Conservation (phyloP, 768 basidiomycete species). For the Auricularia auricula-judae region DNA sequence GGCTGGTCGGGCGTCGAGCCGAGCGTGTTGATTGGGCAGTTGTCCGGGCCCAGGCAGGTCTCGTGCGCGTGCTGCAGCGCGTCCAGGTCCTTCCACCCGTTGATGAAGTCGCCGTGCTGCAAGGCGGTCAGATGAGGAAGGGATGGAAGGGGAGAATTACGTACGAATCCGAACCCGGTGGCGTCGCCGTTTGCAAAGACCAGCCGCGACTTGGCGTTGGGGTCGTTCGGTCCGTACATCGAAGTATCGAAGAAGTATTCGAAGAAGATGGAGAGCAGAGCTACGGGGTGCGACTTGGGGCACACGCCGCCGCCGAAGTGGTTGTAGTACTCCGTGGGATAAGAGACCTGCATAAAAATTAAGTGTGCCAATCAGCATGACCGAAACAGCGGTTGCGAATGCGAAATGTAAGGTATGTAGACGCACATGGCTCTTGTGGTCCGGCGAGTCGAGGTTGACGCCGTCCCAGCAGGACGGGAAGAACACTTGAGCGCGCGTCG, state of each 20-base stretch:
- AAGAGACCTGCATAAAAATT: slow-evolving; percentile 7
- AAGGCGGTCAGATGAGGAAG: too few relatives aligned
- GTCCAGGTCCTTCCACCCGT: slow-evolving; percentile 19
- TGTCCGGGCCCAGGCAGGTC: background rate
- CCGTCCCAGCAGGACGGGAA: slow-evolving; percentile 16
- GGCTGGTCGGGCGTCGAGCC: background rate
- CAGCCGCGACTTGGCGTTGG: background rate
- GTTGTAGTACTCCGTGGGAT: slow-evolving; percentile 3
- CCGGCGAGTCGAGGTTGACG: slow-evolving; percentile 12
- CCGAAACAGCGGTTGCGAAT: too few relatives aligned
- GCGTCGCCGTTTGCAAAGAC: background rate
- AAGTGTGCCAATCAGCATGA: background rate
- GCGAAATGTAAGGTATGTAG: background rate
- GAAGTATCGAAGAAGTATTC: background rate
- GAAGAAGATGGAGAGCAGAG: background rate
- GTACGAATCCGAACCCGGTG: background rate
- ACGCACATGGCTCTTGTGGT: slow-evolving; percentile 13
- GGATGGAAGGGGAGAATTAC: too few relatives aligned
- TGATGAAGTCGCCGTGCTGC: slow-evolving; percentile 13
- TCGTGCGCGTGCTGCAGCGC: slow-evolving; percentile 19
- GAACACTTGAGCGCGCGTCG: slow-evolving; percentile 3
- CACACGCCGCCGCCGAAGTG: background rate
- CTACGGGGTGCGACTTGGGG: background rate
- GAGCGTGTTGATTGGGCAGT: background rate
- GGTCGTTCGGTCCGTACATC: background rate